These are phyloP conservation scores for Endoconidiophora polonica DNA, from an alignment of 2,329 filamentous ascomycete species.

Conservation along the genomic window DNA sequence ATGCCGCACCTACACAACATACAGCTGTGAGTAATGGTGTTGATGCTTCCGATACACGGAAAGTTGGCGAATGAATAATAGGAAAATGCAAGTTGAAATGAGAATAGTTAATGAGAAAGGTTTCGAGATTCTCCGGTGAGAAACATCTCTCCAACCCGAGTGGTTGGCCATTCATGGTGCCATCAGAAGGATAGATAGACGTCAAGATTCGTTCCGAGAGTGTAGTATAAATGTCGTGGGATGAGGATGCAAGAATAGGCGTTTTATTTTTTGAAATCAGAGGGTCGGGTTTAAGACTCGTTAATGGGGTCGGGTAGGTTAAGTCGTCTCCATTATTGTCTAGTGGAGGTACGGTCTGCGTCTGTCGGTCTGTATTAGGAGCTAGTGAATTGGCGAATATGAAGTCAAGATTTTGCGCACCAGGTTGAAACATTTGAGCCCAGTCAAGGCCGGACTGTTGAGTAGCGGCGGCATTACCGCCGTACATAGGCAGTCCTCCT, in stretches of 20 bases:
- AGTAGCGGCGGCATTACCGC: constrained; percentile 39
- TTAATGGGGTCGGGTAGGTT: constrained; percentile 25
- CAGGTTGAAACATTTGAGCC: constrained; percentile 63
- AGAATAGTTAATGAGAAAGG: constrained; percentile 54
- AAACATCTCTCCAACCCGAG: constrained; percentile 42
- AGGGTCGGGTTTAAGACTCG: constrained; percentile 17
- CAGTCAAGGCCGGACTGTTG: constrained; percentile 53
- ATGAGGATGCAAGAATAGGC: too few species aligned
- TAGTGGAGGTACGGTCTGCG: constrained; percentile 52
- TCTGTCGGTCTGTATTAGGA: constrained; percentile 46
- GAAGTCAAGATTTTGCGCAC: constrained; percentile 37
- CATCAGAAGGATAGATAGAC: constrained; percentile 35
- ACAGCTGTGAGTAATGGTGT: constrained; percentile 52
- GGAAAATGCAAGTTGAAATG: constrained; percentile 62
- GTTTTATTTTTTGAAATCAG: constrained; percentile 20
- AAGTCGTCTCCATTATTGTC: constrained; percentile 40
- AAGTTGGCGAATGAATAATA: constrained; percentile 54
- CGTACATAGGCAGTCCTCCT: constrained; percentile 44
- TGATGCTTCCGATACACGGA: constrained; percentile 48
- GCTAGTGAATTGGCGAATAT: constrained; percentile 44
- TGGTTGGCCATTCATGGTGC: constrained; percentile 37
- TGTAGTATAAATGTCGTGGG: constrained; percentile 11
- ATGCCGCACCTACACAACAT: constrained; percentile 59
- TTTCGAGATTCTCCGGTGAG: constrained; percentile 50
- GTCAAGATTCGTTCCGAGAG: constrained; percentile 39